Evolutionary conservation across 345 rosid species (phyloP).

Genomic region (Populus ilicifolia): DNA sequence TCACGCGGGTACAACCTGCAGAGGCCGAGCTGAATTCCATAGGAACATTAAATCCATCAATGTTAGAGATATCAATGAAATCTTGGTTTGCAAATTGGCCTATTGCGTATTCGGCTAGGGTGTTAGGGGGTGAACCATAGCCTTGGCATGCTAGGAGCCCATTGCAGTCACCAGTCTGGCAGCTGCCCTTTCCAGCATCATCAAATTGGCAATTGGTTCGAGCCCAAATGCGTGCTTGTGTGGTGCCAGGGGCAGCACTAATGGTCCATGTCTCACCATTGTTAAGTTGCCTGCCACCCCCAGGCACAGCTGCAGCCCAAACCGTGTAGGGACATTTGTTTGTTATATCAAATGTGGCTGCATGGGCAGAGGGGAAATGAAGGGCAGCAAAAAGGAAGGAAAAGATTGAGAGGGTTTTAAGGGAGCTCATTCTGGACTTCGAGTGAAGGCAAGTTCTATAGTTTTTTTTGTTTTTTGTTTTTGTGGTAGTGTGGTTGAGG

Average conservation of each 20-base stretch:
- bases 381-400: conserved; percentile 13
- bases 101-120: conserved; percentile 27
- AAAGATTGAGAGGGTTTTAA: neutral
- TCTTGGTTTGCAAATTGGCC: conserved; percentile 18
- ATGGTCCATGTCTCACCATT: conserved; percentile 20
- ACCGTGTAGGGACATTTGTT: conserved; percentile 16
- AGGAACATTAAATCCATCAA: conserved; percentile 40
- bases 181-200: conserved; percentile 11
- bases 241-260: conserved; percentile 11
- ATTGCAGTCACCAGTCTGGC: conserved; percentile 26
- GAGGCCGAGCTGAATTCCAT: conserved; percentile 36
- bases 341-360: conserved; percentile 31
- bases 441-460: neutral
- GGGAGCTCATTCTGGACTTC: neutral
- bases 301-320: conserved; percentile 24
- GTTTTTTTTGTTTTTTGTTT: neutral
- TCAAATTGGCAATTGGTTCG: conserved; percentile 26
- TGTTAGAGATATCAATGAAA: conserved; percentile 34
- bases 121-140: conserved; percentile 31
- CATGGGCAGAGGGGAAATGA: conserved; percentile 11
- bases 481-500: neutral
- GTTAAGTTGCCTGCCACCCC: conserved; percentile 21
- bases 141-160: conserved; percentile 29
- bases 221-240: conserved; percentile 27
- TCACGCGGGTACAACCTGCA: conserved; percentile 13